Base-by-base conservation (phyloP, 805 yeast genomes). In the Barnettozyma vustinii region DNA sequence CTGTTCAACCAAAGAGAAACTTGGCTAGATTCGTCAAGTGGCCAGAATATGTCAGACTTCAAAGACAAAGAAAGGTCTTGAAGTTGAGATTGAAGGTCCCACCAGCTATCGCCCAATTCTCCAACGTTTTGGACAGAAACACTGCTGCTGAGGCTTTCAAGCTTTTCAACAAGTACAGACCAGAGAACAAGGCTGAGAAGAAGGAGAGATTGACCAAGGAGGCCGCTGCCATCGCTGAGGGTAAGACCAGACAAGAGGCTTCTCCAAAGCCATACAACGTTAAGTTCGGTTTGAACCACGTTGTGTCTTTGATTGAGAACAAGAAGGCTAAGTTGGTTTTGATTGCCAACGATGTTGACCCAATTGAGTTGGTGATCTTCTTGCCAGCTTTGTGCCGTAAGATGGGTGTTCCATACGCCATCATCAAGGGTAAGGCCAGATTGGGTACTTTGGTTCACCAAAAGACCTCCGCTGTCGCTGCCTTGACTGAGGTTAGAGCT, bases 281-380 rank as follows among this genome's bases (percentile, higher is more conserved):
- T 73, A 92, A 92, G 83, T 92, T 84, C 82, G 99, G 99, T 83
- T 82, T 92, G 70, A 92, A 92, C 91, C 99, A 92, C 80, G 97
- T 92, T 79, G 97, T 91, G 66, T 85, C 96, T 56, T 83, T 92
- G 63, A 76, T 92, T 66, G 99, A 92, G 84, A 88, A 89, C 95
- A 94, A 92, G 87, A 92, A 92, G 84, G 95, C 97, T 63, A 88
- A 89, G 77, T 83, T 92, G 66, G 97, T 92, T 57, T 83, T 92
- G 75, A 92, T 92, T 68, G 98, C 99, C 73, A 86, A 92, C 80
- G 99, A 92, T 66, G 99, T 92, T 67, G 99, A 92, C 82, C 99
- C 99, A 70, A 87, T 92, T 70, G 99, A 92, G 80, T 81, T 92
- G 71, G 98, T 92, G 62, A 79, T 92, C 68, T 92, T 88, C 86